Base-by-base conservation (phyloP, 495 filamentous ascomycete genomes). In the Annulohypoxylon maeteangense region DNA sequence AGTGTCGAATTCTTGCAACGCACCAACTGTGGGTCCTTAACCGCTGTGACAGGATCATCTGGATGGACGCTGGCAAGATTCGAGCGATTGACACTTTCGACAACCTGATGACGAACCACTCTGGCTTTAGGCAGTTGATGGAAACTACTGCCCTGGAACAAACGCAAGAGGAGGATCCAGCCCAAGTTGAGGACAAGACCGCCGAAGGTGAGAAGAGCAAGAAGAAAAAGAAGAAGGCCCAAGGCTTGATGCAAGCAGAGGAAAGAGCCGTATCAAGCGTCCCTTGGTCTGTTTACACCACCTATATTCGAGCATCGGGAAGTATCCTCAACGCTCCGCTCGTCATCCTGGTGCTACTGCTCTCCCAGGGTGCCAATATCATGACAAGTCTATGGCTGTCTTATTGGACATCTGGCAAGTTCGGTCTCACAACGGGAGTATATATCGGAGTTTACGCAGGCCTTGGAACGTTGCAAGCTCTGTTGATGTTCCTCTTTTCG, bases 21-120 rank as follows among this genome's bases (percentile, higher is more conserved):
- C 95, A 99, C 79, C 95, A 98, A 76, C 87, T 97, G 5, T 94
- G 95, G 81, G 94, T 98, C 23, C 86, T 98, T 14, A 91, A 87
- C 70, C 92, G 94, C 27, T 97, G 93, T 75, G 93, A 98, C 74
- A 85, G 94, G 14, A 92, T 98, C 67, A 87, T 98, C 31, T 94
- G 92, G 88, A 92, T 99, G 88, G 90, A 97, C 44, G 88, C 90
- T 7, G 95, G 95, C 22, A 87, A 81, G 48, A 91, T 99, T 48
- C 86, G 90, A 72, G 92, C 92, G 2, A 83, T 97, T 51, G 94
- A 93, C 70, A 97, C 94, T 1, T 97, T 93, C 72, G 87, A 92
- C 42, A 93, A 96, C 56, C 83, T 98, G 27, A 95, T 97, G 89
- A 81, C 81, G 16, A 83, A 89, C 71, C 91, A 94, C 74, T 82